Percentiles rank a stretch among this genome's conserved stretches.
Evolutionary conservation across 177 flowering plant species (phyloP).

Genomic region (Telopea speciosissima): DNA sequence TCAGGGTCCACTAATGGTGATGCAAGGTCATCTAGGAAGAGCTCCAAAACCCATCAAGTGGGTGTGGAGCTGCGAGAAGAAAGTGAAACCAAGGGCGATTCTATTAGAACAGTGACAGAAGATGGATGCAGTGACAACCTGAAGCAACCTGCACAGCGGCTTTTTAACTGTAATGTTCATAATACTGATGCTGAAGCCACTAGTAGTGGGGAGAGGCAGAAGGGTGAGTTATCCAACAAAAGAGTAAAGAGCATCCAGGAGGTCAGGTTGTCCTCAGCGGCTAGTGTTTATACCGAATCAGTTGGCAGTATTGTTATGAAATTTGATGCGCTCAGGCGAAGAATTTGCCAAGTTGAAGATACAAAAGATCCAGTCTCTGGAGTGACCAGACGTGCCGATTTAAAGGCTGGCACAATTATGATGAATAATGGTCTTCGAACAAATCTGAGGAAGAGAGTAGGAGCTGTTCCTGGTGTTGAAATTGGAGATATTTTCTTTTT

Average conservation of each 20-base stretch:
- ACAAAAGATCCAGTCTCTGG: slow-evolving; percentile 27
- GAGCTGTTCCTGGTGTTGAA: slow-evolving; percentile 68
- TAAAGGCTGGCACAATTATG: slow-evolving; percentile 38
- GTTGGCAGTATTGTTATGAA: slow-evolving; percentile 32
- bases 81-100: background rate
- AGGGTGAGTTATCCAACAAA: slow-evolving; percentile 18
- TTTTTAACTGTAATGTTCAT: slow-evolving; percentile 5
- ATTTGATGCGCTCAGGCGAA: slow-evolving; percentile 41
- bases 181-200: slow-evolving; percentile 14
- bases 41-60: slow-evolving; percentile 8
- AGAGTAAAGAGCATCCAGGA: slow-evolving; percentile 16
- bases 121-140: slow-evolving; percentile 17
- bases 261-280: slow-evolving; percentile 10
- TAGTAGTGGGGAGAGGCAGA: slow-evolving; percentile 15
- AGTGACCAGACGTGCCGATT: slow-evolving; percentile 39
- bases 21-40: slow-evolving; percentile 16
- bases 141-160: slow-evolving; percentile 11
- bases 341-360: slow-evolving; percentile 46
- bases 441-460: slow-evolving; percentile 51
- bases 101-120: slow-evolving; percentile 7
- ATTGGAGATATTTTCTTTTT: slow-evolving; percentile 74
- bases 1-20: slow-evolving; percentile 17
- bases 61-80: slow-evolving; percentile 4
- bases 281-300: slow-evolving; percentile 37
- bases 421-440: slow-evolving; percentile 47